Percentiles rank a stretch among this genome's conserved stretches.
phyloP scores from a whole-genome alignment of 768 basidiomycete species.

The Phallus indusiatus region DNA sequence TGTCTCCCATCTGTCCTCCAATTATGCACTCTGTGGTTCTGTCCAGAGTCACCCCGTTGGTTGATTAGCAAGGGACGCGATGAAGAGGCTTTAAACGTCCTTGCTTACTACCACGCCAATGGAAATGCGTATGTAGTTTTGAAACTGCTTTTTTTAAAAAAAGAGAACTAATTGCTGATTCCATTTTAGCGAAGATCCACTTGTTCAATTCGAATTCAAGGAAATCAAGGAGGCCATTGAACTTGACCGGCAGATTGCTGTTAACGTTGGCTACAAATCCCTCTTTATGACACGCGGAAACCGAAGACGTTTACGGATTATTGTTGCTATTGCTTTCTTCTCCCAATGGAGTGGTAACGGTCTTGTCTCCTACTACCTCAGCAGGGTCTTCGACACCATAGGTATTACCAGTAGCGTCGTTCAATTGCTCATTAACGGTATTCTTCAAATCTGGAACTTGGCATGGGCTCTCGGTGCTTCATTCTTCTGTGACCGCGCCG shows the following conservation, averaged over 20 bases:
- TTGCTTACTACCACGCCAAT: constrained; percentile 81
- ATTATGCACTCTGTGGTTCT: constrained; percentile 53
- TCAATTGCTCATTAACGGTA: constrained; percentile 77
- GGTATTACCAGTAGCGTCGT: constrained; percentile 21
- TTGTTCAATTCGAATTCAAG: constrained; percentile 64
- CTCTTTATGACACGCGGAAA: constrained; percentile 63
- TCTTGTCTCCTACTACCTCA: constrained; percentile 77
- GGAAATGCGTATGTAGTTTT: constrained; percentile 47
- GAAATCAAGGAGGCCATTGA: constrained; percentile 76
- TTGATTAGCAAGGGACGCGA: constrained; percentile 67
- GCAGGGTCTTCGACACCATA: constrained; percentile 44
- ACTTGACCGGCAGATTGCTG: constrained; percentile 49
- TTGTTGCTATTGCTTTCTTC: constrained; percentile 72
- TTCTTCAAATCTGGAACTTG: constrained; percentile 79
- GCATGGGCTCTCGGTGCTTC: constrained; percentile 49
- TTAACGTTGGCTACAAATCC: constrained; percentile 59
- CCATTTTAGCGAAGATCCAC: constrained; percentile 41
- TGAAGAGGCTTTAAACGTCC: constrained; percentile 51
- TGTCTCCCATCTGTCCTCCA: constrained; percentile 60
- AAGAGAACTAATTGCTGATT: too few species aligned
- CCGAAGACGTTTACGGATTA: constrained; percentile 65
- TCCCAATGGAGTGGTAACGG: constrained; percentile 82
- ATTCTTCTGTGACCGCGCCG: constrained; percentile 52
- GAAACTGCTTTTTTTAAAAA: too few species aligned
- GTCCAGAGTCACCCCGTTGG: constrained; percentile 81